These are phyloP conservation scores for Yamadazyma aaseri DNA, from an alignment of 1,139 yeast genomes.

Conservation along the genomic window DNA sequence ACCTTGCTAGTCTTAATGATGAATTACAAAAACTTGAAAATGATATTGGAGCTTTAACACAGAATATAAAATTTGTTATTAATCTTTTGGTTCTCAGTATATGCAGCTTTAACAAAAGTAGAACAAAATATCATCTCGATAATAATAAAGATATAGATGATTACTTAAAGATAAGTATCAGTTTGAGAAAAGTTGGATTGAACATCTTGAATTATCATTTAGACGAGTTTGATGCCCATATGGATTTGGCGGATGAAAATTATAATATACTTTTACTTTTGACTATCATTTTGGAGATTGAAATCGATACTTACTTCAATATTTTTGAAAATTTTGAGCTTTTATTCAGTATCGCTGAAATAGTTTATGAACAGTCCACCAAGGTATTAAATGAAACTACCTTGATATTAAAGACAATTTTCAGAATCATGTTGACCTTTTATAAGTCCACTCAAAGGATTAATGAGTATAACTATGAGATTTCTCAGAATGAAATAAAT, in stretches of 20 bases:
- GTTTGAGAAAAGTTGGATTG: slow-evolving; percentile 37
- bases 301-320: slow-evolving; percentile 36
- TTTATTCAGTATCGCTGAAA: slow-evolving; percentile 43
- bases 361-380: slow-evolving; percentile 2
- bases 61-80: slow-evolving; percentile 26
- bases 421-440: slow-evolving; percentile 29
- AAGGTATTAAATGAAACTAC: slow-evolving; percentile 13
- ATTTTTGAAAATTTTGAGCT: slow-evolving; percentile 45
- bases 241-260: slow-evolving; percentile 16
- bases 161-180: slow-evolving; percentile 30
- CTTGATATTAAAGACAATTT: slow-evolving; percentile 17
- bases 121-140: slow-evolving; percentile 10
- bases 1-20: slow-evolving; percentile 7
- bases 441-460: slow-evolving; percentile 43
- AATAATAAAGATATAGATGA: slow-evolving; percentile 23
- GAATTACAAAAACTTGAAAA: slow-evolving; percentile 9
- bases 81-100: slow-evolving; percentile 28
- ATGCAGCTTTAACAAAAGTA: slow-evolving; percentile 25
- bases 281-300: slow-evolving; percentile 36
- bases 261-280: slow-evolving; percentile 27
- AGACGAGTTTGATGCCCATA: slow-evolving; percentile 41
- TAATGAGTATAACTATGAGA: slow-evolving; percentile 37
- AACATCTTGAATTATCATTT: slow-evolving; percentile 39
- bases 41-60: slow-evolving; percentile 11
- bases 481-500: slow-evolving; percentile 30